Percentiles rank a stretch among this genome's conserved stretches.
Conservation (phyloP, 352 stramenopile species). For the Phytophthora megakarya region DNA sequence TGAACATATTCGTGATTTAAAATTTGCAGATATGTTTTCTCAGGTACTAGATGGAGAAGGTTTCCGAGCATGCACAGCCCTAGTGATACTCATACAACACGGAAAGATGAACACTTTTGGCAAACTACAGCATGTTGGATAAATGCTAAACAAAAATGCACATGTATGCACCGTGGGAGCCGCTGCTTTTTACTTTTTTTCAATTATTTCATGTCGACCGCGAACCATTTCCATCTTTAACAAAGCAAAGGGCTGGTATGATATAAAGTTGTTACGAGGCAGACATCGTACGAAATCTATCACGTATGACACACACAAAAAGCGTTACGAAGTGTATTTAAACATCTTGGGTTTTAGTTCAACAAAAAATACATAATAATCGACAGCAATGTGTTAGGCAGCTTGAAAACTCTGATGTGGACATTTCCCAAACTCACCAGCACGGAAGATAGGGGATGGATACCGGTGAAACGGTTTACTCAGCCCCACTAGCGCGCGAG, state of each 20-base stretch:
- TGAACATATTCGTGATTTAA: too few relatives aligned
- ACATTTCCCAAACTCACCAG: too few relatives aligned
- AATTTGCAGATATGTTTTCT: too few relatives aligned
- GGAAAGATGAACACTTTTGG: slow-evolving; percentile 2
- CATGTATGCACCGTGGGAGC: background rate
- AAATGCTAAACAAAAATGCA: background rate
- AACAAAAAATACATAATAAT: slow-evolving; percentile 18
- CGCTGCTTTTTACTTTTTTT: background rate
- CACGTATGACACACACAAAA: slow-evolving; percentile 11
- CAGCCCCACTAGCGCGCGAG: background rate
- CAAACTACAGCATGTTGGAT: slow-evolving; percentile 1
- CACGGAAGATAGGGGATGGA: slow-evolving; percentile 9
- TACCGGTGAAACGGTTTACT: slow-evolving; percentile 1
- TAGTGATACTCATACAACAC: too few relatives aligned
- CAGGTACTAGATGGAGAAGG: too few relatives aligned
- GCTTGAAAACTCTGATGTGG: slow-evolving; percentile 1
- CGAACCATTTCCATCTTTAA: slow-evolving; percentile 9
- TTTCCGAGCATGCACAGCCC: too few relatives aligned
- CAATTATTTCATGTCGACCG: background rate
- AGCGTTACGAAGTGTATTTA: slow-evolving; percentile 12
- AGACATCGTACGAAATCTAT: slow-evolving; percentile 8
- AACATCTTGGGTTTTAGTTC: background rate
- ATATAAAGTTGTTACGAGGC: slow-evolving; percentile 8
- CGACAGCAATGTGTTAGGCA: slow-evolving; percentile 14
- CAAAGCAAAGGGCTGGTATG: slow-evolving; percentile 1